These are phyloP conservation scores for Xerophyta viscosa DNA, from an alignment of 106 monocot genomes.

Conservation along the genomic window DNA sequence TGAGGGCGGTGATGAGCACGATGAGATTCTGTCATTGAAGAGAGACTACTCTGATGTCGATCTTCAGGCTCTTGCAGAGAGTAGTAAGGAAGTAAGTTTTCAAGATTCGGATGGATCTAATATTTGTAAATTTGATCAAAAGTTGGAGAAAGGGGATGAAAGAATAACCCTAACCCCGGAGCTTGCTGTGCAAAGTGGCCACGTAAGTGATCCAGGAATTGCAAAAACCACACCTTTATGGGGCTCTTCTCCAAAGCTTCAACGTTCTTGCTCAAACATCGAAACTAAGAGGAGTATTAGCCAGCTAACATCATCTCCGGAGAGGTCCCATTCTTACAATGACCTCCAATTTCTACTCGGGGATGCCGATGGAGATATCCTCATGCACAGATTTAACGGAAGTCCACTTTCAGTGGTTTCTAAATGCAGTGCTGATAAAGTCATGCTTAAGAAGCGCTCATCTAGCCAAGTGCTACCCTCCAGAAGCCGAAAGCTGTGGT, in stretches of 20 bases:
- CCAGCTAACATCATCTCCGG: conserved; percentile 9
- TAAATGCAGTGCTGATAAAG: conserved; percentile 59
- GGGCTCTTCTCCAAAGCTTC: conserved; percentile 41
- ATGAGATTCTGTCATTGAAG: conserved; percentile 47
- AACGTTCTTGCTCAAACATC: conserved; percentile 89
- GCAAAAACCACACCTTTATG: conserved; percentile 11
- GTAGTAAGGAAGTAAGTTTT: conserved; percentile 1
- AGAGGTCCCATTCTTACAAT: conserved; percentile 37
- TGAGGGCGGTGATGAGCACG: conserved; percentile 70
- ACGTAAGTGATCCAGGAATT: conserved; percentile 61
- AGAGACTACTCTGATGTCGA: conserved; percentile 60
- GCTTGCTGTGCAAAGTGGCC: conserved; percentile 24
- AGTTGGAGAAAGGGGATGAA: conserved; percentile 24
- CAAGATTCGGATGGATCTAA: conserved; percentile 1
- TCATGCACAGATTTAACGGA: conserved; percentile 1
- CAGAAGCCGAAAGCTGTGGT: conserved; percentile 86
- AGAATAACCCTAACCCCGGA: conserved; percentile 30
- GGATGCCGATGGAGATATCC: conserved; percentile 1
- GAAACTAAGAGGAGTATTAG: conserved; percentile 51
- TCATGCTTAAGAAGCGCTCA: conserved; percentile 82
- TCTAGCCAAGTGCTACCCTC: conserved; percentile 92
- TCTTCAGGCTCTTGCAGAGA: conserved; percentile 23
- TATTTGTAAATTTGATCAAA: conserved; percentile 4
- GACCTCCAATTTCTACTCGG: conserved; percentile 31
- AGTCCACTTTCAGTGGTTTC: conserved; percentile 56